Percentiles rank a stretch among this genome's conserved stretches.
phyloP scores from a whole-genome alignment of 2,329 filamentous ascomycete species.

The Ophiostoma pallidulum region DNA sequence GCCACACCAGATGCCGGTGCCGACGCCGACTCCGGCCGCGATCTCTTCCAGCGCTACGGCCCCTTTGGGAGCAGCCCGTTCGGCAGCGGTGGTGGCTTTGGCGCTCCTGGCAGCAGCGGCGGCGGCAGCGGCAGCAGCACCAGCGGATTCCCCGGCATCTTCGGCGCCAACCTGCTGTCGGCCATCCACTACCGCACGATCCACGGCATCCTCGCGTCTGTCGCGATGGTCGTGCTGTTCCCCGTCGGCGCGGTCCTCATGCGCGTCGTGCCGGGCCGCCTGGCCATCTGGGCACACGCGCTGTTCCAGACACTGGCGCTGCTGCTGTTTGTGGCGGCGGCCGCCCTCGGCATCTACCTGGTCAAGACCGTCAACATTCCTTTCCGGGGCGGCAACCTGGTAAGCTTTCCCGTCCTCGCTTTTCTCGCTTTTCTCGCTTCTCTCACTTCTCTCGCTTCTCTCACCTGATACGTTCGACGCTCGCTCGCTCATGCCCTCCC shows the following conservation, averaged over 20 bases:
- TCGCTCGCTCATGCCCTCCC: not conserved
- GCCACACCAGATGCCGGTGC: too few species aligned
- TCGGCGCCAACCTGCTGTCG: conserved; percentile 22
- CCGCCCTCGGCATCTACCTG: conserved; percentile 34
- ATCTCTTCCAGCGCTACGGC: not conserved
- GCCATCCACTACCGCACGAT: conserved; percentile 26
- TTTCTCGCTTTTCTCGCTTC: not conserved
- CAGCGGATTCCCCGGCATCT: conserved; percentile 14
- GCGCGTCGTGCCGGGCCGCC: conserved; percentile 28
- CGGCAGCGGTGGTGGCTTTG: not conserved
- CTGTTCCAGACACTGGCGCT: conserved; percentile 29
- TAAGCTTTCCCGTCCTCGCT: conserved; percentile 20
- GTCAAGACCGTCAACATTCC: conserved; percentile 26
- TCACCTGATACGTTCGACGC: too few species aligned
- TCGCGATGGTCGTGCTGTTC: conserved; percentile 35
- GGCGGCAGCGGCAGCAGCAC: conserved; percentile 1
- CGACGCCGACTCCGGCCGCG: not conserved
- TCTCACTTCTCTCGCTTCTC: not conserved
- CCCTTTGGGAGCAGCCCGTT: conserved; percentile 3
- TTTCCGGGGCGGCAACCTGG: conserved; percentile 22
- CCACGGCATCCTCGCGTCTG: conserved; percentile 33
- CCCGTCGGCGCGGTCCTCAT: conserved; percentile 35
- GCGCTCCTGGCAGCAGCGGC: not conserved
- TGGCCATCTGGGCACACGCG: conserved; percentile 31
- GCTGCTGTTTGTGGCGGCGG: conserved; percentile 29